Base-by-base conservation (phyloP, 2,329 filamentous ascomycete genomes). In the Colletotrichum trifolii region DNA sequence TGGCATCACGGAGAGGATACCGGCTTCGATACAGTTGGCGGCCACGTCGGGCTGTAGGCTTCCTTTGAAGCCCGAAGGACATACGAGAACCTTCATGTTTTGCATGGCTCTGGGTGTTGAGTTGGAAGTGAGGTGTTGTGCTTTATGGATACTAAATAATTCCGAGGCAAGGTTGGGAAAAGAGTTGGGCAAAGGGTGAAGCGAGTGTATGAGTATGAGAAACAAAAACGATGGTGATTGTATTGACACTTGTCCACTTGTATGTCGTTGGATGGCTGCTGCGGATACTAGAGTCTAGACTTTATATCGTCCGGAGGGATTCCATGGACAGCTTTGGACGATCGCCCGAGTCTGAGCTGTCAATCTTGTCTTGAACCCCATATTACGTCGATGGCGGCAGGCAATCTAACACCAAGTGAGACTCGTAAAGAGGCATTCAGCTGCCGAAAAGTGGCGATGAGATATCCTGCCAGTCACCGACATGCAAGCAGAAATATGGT, bases 1-100 rank as follows among this genome's bases (percentile, higher is more conserved):
- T n/a, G 77, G 77, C 4, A 82, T 68, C 2, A 82, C 81, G 13
- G 78, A 77, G 0, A 79, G 73, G 25, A 85, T 78, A 2, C 83
- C 83, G 4, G 73, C 73, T 68, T 83, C 81, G 60, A 86, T 85
- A 59, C 82, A 83, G 60, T 82, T 76, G 0, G 83, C 83, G 1
- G 82, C 83, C n/a, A 76, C 74, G 12, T 79, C 75, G 3, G 83
- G 81, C 13, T 80, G 76, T 4, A 86, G 77, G 53, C 82, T 84
- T 34, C 84, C 83, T 64, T 85, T 86, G 76, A 85, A 85, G 2
- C 83, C 83, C 0, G 83, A 85, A 0, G 84, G 83, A 13, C 81
- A 82, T 42, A 86, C 77, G 53, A 86, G 77, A 33, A 86, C 66
- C 15, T 69, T 69, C 68, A 76, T 74, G 13, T 59, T 13, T 25